Base-by-base conservation (phyloP, 192 early-diverging fungal genomes). In the Mortierella antarctica region DNA sequence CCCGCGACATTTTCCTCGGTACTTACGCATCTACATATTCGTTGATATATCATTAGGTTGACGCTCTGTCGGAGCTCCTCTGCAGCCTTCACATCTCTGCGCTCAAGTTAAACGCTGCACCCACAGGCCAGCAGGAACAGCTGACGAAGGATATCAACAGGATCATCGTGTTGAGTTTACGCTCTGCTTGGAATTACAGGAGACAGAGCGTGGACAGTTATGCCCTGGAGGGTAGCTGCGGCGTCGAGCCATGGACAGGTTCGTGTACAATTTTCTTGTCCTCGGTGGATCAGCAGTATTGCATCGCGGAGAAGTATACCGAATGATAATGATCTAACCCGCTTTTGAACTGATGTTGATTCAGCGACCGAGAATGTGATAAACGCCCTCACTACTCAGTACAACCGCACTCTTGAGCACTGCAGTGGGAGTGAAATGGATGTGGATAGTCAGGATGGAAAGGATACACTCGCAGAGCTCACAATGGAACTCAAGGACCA, bases 211-310 rank as follows among this genome's bases (percentile, higher is more conserved):
- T 64, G 21, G 51, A 54, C 20, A 80, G 47, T 39, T 80, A 80
- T 51, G 53, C 65, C 4, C 65, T 80, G 21, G 45, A 71, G 14
- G 57, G 21, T 48, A 61, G 40, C n/a, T 60, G 65, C 39, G 62
- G 54, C 56, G 6, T 72, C 17, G 77, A 72, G 56, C 77, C 77
- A 13, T 80, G 77, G 77, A 80, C 77, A 62, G 77, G 77, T 79
- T 42, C 15, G 68, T 51, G 40, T 21, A 6, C 45, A 45, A 5
- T 44, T 31, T 31, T 31, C 31, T 9, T 42, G 12, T 42, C 7
- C 39, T 12, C 20, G 1, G 6, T 23, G 54, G 20, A 45, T 18
- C 10, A 50, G n/a, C 23, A 20, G 48, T 52, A 50, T 12, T 23
- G 48, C 46, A n/a, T 51, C 63, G 23, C 20, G 15, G 12, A 41